phyloP scores from a whole-genome alignment of 1,284 basidiomycete genomes.

The Tilletia caries region DNA sequence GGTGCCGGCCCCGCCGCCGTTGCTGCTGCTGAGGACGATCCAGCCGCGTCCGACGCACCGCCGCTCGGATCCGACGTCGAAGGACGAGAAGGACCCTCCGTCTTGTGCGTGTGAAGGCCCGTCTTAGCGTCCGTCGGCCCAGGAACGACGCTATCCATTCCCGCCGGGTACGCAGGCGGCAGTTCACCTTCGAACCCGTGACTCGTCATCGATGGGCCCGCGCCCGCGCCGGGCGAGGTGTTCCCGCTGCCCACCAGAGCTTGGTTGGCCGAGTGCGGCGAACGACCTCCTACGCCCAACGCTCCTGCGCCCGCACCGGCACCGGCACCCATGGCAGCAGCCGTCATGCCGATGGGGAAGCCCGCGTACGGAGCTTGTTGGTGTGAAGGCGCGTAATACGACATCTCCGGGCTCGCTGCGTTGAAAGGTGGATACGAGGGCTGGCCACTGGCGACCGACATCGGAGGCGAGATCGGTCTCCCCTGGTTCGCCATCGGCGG shows the following conservation, averaged over 20 bases:
- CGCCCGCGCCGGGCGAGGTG: neutral
- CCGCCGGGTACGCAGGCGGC: neutral
- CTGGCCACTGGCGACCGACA: neutral
- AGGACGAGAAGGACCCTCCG: neutral
- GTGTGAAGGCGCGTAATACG: neutral
- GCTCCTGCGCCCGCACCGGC: too few species aligned
- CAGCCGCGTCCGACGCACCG: neutral
- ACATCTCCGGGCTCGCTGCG: neutral
- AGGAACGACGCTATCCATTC: neutral
- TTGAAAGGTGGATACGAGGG: neutral
- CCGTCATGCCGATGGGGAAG: too few species aligned
- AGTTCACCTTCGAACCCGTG: neutral
- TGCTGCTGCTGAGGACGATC: too few species aligned
- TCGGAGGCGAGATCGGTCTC: too few species aligned
- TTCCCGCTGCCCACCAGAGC: neutral
- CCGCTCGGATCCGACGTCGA: neutral
- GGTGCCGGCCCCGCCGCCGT: too few species aligned
- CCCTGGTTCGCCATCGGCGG: too few species aligned
- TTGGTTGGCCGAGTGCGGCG: neutral
- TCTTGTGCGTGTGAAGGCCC: neutral
- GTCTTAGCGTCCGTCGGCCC: neutral
- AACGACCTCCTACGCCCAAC: too few species aligned
- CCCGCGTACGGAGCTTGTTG: neutral
- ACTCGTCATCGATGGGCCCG: neutral
- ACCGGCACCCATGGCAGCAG: too few species aligned